Conservation (phyloP, 1,284 basidiomycete genomes). For the Ceratorhiza oryzae-sativae region DNA sequence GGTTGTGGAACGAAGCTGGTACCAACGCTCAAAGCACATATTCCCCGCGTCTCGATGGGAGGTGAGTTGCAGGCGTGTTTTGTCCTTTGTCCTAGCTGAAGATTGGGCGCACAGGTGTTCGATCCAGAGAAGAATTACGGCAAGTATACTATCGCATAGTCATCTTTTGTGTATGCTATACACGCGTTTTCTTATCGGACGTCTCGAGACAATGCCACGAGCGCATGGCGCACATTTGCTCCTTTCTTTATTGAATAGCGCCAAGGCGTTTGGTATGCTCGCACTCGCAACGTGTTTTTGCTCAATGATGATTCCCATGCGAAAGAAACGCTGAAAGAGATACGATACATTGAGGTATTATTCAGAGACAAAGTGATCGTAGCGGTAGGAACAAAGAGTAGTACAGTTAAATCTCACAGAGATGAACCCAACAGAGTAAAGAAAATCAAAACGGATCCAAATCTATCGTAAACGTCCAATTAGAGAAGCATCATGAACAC, state of each 20-base stretch:
- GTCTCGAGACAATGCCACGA: not conserved
- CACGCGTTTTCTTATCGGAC: not conserved
- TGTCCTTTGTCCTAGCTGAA: constrained; percentile 51
- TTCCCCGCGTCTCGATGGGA: constrained; percentile 96
- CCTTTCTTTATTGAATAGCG: too few relatives aligned
- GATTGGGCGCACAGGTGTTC: constrained; percentile 59
- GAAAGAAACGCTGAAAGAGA: not conserved
- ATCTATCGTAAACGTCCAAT: not conserved
- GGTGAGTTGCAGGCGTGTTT: constrained; percentile 54
- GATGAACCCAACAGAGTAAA: constrained; percentile 28
- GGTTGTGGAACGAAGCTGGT: constrained; percentile 95
- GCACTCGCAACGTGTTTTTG: not conserved
- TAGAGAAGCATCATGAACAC: constrained; percentile 23
- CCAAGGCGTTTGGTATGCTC: too few relatives aligned
- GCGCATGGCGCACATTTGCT: too few relatives aligned
- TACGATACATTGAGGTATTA: constrained; percentile 29
- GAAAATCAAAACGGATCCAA: constrained; percentile 25
- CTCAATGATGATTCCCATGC: not conserved
- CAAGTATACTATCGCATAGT: constrained; percentile 78
- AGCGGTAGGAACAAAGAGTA: constrained; percentile 15
- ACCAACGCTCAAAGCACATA: constrained; percentile 96
- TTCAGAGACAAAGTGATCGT: constrained; percentile 26
- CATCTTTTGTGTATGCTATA: not conserved
- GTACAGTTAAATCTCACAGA: constrained; percentile 34
- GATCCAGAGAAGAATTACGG: constrained; percentile 92